Conservation (phyloP, 2,329 filamentous ascomycete genomes). For the Laburnicola sp. region DNA sequence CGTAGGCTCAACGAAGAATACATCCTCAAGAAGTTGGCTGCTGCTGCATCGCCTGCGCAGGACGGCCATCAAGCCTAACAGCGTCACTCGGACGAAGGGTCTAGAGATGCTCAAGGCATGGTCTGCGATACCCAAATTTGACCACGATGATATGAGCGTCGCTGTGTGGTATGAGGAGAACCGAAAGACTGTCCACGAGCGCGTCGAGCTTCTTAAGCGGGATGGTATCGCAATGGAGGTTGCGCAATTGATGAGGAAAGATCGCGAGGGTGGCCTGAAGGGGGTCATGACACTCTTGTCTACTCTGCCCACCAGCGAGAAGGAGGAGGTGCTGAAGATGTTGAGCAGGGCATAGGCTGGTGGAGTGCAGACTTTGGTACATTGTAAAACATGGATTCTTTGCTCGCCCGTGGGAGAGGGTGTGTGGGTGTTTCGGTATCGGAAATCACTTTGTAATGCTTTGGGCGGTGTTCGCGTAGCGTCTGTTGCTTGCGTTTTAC, state of each 20-base stretch:
- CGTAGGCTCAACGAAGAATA: constrained; percentile 96
- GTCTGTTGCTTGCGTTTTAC: no score
- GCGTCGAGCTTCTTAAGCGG: constrained; percentile 81
- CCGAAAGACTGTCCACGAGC: constrained; percentile 76
- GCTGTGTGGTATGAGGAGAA: constrained; percentile 97
- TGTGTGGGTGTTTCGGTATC: background rate
- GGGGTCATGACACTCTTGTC: constrained; percentile 83
- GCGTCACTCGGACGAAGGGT: constrained; percentile 64
- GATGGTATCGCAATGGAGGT: constrained; percentile 72
- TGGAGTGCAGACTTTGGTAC: background rate
- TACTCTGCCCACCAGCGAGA: constrained; percentile 85
- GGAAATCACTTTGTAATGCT: background rate
- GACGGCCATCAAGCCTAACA: constrained; percentile 36
- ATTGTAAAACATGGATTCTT: constrained; percentile 11
- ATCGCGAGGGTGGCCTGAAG: constrained; percentile 73
- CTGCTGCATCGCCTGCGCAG: constrained; percentile 47
- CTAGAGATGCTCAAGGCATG: constrained; percentile 79
- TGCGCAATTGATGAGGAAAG: constrained; percentile 67
- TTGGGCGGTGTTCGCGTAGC: background rate
- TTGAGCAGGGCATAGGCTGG: constrained; percentile 46
- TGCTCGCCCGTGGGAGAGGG: background rate
- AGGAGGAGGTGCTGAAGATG: constrained; percentile 75
- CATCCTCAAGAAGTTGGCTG: constrained; percentile 84
- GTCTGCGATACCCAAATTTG: constrained; percentile 77
- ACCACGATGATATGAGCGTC: constrained; percentile 77